Evolutionary conservation across 1,284 basidiomycete genomes (phyloP), one percentile per base, ranked within the genome.

Genomic region (Boletus holoroseus): DNA sequence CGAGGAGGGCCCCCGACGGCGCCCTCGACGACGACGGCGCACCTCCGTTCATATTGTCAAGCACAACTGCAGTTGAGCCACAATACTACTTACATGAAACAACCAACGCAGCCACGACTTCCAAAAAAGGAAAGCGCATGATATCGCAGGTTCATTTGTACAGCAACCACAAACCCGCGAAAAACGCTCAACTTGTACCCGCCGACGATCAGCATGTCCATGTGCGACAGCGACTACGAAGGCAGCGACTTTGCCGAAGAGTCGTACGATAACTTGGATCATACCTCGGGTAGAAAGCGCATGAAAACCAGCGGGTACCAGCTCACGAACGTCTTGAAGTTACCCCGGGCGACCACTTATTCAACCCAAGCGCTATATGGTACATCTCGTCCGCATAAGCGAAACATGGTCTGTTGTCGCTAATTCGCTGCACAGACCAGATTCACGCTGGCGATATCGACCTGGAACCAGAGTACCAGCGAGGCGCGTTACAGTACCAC

Each of bases 381-480:
- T 85, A 18, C 20, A 41, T 41, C 18, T 3, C 26, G 3, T 26
- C 35, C 7, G 0, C 20, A 15, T 15, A 11, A 15, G 15, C 5
- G 11, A 8, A 3, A 38, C 7, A 3, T 5, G n/a, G 7, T 15
- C 8, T 6, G 13, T n/a, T 3, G 6, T 48, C 27, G 26, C 38
- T 53, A n/a, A 56, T 52, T 4, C 9, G 5, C 1, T 27, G 16
- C 36, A 35, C 58, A 85, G 85, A 86, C 50, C 82, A 85, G 60
- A 77, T 88, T 28, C 65, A 74, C 36, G 71, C 67, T 7, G 70
- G 71, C 0, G 79, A 83, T 51, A 82, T 89, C 38, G 72, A 85
- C 59, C 67, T 88, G 13, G 77, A 87, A 27, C 82, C 86, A 1
- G 84, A 87, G 38, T 89, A 89, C 59, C 87, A 89, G 60, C 76